Conservation (phyloP, 1,284 basidiomycete species). For the Cryptococcus depauperatus region DNA sequence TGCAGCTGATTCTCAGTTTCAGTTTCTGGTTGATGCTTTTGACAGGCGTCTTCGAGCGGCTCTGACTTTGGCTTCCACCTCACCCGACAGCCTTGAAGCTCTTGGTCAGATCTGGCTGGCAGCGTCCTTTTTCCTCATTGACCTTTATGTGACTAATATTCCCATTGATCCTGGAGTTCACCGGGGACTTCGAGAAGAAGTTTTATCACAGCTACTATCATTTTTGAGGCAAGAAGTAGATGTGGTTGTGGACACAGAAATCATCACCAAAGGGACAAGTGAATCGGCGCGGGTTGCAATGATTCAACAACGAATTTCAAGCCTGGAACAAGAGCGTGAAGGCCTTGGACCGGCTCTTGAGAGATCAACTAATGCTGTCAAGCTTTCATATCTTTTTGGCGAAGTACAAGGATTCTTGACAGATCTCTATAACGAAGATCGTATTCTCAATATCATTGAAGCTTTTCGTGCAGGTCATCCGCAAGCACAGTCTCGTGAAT, state of each 20-base stretch:
- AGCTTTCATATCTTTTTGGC: slow-evolving; percentile 68
- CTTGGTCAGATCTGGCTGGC: slow-evolving; percentile 55
- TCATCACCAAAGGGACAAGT: slow-evolving; percentile 55
- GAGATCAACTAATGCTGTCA: slow-evolving; percentile 50
- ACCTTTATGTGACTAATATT: slow-evolving; percentile 71
- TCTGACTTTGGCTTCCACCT: slow-evolving; percentile 2
- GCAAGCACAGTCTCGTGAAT: slow-evolving; percentile 35
- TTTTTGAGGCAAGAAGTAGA: slow-evolving; percentile 52
- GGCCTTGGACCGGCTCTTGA: slow-evolving; percentile 33
- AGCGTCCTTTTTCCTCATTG: slow-evolving; percentile 47
- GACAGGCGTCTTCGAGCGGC: slow-evolving; percentile 6
- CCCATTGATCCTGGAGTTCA: slow-evolving; percentile 81
- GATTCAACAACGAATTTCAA: slow-evolving; percentile 40
- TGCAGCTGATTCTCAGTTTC: neutral
- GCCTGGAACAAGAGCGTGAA: slow-evolving; percentile 22
- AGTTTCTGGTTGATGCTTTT: neutral
- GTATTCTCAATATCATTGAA: slow-evolving; percentile 32
- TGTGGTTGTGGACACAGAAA: slow-evolving; percentile 57
- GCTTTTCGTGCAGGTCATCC: slow-evolving; percentile 19
- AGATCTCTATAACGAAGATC: slow-evolving; percentile 31
- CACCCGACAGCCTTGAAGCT: slow-evolving; percentile 3
- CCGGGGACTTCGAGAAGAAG: slow-evolving; percentile 52
- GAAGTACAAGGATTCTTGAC: slow-evolving; percentile 64
- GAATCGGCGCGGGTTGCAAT: slow-evolving; percentile 50
- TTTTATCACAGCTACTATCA: slow-evolving; percentile 50